Percentiles rank a stretch among this genome's conserved stretches.
Evolutionary conservation across 805 yeast genomes (phyloP).

Genomic region (Kuraishia hungarica): DNA sequence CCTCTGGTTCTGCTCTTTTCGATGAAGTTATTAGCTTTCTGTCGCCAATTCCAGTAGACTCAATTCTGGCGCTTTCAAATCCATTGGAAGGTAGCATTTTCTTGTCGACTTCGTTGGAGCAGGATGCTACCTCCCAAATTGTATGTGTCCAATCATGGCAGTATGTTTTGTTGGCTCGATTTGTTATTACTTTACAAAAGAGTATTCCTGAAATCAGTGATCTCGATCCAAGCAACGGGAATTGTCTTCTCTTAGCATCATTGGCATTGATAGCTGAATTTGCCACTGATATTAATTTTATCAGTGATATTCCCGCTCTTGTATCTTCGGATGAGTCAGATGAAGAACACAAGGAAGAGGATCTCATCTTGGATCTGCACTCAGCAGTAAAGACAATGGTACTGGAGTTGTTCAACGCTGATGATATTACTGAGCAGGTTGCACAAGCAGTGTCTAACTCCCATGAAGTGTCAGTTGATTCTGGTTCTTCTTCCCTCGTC

Average conservation of each 20-base stretch:
- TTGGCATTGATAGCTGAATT: not conserved
- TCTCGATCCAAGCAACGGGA: not conserved
- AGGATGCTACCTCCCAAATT: not conserved
- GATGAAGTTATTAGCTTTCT: not conserved
- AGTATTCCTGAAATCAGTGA: not conserved
- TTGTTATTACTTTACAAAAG: not conserved
- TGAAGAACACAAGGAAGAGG: not conserved
- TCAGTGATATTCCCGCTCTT: not conserved
- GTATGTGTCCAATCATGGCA: not conserved
- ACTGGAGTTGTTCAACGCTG: constrained; percentile 3
- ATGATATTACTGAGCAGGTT: not conserved
- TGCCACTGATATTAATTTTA: constrained; percentile 4
- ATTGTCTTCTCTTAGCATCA: not conserved
- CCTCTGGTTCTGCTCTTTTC: not conserved
- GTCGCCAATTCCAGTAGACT: not conserved
- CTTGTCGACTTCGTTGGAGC: not conserved
- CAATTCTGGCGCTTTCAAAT: not conserved
- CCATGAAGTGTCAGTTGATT: not conserved
- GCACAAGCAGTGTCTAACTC: not conserved
- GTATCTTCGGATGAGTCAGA: not conserved
- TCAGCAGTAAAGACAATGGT: constrained; percentile 2
- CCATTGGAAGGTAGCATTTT: not conserved
- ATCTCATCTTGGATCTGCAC: not conserved
- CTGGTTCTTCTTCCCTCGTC: not conserved
- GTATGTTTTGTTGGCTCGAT: not conserved